Evolutionary conservation across 2,329 filamentous ascomycete genomes (phyloP), one percentile per base, ranked within the genome.

Genomic region (Sporothrix inflata): DNA sequence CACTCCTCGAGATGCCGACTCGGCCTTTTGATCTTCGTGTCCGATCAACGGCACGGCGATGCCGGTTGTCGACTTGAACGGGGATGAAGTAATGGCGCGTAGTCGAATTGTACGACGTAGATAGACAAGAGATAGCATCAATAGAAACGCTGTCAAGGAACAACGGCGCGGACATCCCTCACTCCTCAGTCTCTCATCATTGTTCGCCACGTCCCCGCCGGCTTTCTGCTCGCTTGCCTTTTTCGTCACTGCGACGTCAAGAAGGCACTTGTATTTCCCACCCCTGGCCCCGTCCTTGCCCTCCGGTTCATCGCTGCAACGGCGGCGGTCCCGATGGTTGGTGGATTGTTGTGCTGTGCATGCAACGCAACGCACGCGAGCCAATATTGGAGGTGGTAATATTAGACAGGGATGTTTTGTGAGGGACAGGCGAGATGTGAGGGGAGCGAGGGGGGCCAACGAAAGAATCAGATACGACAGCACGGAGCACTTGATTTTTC

Each of bases 361-460:
- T 63, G 60, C 38, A 42, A 63, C 60, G 34, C 38, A 40, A 42
- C 60, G 60, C 60, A 63, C 34, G 57, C 63, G 42, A 67, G 63
- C 40, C 42, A 67, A 47, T 67, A 67, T 67, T 51, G 42, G 27
- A 30, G 14, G 45, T 49, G 24, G 27, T 30, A 66, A 67, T 51
- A 45, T 63, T 45, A 42, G 38, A 63, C 38, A 63, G 60, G 38
- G 60, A 24, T 24, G 0, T 27, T 45, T 42, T 7, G 38, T 27
- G 60, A 38, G 55, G 19, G 55, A 12, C n/a, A 27, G 2, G 21
- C 11, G 55, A 61, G 55, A 16, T 14, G 53, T 16, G 14, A 14
- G 12, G 30, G 30, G 30, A 3, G 3, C 30, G 3, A 34, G 6
- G 6, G 30, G 6, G 6, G 30, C 30, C 30, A 34, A 34, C 14